A percentile compares a stretch with the other conserved stretches of the same genome.
Conservation (phyloP, 2,329 filamentous ascomycete genomes). For the Fonsecaea pedrosoi region DNA sequence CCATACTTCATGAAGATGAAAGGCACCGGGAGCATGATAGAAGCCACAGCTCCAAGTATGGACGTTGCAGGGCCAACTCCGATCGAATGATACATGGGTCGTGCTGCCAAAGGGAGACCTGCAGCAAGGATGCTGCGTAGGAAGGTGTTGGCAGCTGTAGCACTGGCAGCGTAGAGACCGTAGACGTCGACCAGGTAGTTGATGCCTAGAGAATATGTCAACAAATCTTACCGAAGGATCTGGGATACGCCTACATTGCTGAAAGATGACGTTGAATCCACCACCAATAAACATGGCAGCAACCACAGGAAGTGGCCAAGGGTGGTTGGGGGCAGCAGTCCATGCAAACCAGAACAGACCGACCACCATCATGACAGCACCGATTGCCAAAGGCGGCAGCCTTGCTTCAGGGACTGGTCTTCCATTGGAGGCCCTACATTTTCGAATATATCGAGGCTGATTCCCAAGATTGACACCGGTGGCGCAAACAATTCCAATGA, state of each 20-base stretch:
- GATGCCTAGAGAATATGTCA: conserved; percentile 45
- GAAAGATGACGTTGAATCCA: conserved; percentile 45
- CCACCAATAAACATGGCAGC: conserved; percentile 52
- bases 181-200: conserved; percentile 56
- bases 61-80: conserved; percentile 53
- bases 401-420: conserved; percentile 49
- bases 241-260: conserved; percentile 35
- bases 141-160: conserved; percentile 54
- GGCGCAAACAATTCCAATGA: conserved; percentile 53
- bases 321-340: conserved; percentile 46
- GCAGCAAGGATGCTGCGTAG: conserved; percentile 49
- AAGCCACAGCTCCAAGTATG: conserved; percentile 52
- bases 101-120: conserved; percentile 47
- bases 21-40: conserved; percentile 52
- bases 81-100: conserved; percentile 51
- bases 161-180: conserved; percentile 51
- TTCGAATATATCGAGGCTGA: conserved; percentile 47
- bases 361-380: conserved; percentile 51
- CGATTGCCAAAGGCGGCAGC: conserved; percentile 56
- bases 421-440: conserved; percentile 40
- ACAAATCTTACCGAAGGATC: background rate
- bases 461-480: conserved; percentile 53
- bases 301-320: conserved; percentile 46
- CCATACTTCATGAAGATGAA: conserved; percentile 55
- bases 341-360: conserved; percentile 56